Conservation (phyloP, 805 yeast genomes). For the Teunomyces funiuensis region DNA sequence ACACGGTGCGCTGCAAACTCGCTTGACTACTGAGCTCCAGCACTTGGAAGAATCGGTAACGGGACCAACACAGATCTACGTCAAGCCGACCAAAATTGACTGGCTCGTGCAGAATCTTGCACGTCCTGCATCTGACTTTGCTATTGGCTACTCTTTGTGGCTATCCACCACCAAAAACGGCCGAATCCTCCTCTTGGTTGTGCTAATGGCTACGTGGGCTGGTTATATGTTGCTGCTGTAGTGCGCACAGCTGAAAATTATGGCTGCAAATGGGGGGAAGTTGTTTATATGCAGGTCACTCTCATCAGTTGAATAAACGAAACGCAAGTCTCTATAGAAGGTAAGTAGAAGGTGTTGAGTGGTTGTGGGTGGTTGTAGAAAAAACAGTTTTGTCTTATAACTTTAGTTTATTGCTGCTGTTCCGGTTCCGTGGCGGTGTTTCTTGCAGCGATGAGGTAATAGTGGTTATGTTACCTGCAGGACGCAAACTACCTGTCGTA, state of each 20-base stretch:
- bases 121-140: conserved; percentile 26
- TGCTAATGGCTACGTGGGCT: not conserved
- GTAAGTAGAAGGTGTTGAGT: too few species aligned
- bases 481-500: not conserved
- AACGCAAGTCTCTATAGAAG: too few species aligned
- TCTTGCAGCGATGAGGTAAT: not conserved
- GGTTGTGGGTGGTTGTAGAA: too few species aligned
- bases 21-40: conserved; percentile 7
- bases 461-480: not conserved
- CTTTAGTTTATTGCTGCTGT: too few species aligned
- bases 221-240: not conserved
- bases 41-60: conserved; percentile 20
- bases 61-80: conserved; percentile 42
- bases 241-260: too few species aligned
- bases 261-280: too few species aligned
- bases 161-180: conserved; percentile 33
- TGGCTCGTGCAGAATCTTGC: conserved; percentile 22
- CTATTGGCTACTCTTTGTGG: conserved; percentile 39
- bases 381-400: too few species aligned
- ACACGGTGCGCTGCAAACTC: conserved; percentile 4
- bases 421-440: too few species aligned
- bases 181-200: conserved; percentile 22
- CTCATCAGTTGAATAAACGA: too few species aligned
- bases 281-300: too few species aligned
- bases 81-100: conserved; percentile 35